Percentiles rank a stretch among this genome's conserved stretches.
phyloP scores from a whole-genome alignment of 495 filamentous ascomycete species.

The Podospora pseudoanserina region DNA sequence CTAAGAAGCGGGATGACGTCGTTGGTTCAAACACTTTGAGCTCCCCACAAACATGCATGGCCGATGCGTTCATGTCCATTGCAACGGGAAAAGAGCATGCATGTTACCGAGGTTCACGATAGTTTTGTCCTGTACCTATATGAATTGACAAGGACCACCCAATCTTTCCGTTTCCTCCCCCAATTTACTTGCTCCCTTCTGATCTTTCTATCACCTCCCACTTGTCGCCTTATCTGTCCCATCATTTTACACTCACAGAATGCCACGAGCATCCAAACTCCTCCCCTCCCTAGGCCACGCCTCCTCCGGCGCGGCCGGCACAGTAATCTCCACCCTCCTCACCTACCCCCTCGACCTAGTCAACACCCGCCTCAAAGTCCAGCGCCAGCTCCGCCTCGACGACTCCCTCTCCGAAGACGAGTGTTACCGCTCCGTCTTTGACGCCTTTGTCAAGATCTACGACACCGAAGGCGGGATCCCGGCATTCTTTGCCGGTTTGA shows the following conservation, averaged over 20 bases:
- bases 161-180: not conserved
- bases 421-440: constrained; percentile 56
- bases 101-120: not conserved
- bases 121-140: not conserved
- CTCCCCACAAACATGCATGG: not conserved
- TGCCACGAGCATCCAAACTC: constrained; percentile 31
- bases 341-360: constrained; percentile 85
- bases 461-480: constrained; percentile 60
- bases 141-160: not conserved
- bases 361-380: constrained; percentile 79
- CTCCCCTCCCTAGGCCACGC: constrained; percentile 90
- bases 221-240: not conserved
- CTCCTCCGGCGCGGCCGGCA: constrained; percentile 71
- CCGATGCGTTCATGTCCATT: not conserved
- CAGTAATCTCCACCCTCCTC: constrained; percentile 72
- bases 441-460: constrained; percentile 72
- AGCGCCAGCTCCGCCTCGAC: constrained; percentile 55
- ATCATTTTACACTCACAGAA: constrained; percentile 16
- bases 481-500: constrained; percentile 73
- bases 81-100: not conserved
- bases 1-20: not conserved
- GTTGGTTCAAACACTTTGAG: not conserved
- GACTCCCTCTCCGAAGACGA: constrained; percentile 33
- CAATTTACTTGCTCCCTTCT: not conserved
- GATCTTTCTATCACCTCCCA: not conserved